Evolutionary conservation across 2,329 filamentous ascomycete species (phyloP).

Genomic region (Alternaria sp.): DNA sequence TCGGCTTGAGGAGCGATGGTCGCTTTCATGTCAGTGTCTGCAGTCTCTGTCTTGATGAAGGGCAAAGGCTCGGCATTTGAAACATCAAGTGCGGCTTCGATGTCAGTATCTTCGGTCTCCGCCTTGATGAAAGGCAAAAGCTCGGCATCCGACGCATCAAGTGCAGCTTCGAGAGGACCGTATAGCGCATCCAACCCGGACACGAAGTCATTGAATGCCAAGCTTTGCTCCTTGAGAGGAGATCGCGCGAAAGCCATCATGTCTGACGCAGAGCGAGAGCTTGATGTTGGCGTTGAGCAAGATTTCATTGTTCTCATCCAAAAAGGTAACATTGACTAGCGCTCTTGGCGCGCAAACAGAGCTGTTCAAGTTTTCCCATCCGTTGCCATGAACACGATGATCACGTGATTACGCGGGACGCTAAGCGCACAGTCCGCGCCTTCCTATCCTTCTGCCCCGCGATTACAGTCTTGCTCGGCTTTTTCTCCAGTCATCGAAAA

Average conservation of each 20-base stretch:
- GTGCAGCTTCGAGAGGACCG: neutral
- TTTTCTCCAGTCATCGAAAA: neutral
- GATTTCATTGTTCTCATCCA: neutral
- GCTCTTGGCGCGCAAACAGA: neutral
- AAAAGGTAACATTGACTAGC: neutral
- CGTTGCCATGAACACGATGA: neutral
- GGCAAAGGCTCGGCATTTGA: neutral
- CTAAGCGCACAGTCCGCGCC: neutral
- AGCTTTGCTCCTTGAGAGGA: neutral
- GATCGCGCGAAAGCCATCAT: neutral
- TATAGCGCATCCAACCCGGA: neutral
- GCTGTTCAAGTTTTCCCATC: neutral
- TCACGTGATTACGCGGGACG: neutral
- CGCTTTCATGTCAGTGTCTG: neutral
- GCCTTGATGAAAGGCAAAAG: neutral
- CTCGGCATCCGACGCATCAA: neutral
- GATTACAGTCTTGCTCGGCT: fast-evolving
- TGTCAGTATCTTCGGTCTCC: neutral
- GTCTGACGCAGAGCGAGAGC: neutral
- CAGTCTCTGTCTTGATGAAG: neutral
- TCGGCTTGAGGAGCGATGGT: neutral
- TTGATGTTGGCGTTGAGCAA: neutral
- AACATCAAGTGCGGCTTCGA: neutral
- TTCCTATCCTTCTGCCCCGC: neutral
- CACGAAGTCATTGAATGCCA: neutral